These are phyloP conservation scores for Diaporthe citri DNA, from an alignment of 2,329 filamentous ascomycete genomes.

Conservation along the genomic window DNA sequence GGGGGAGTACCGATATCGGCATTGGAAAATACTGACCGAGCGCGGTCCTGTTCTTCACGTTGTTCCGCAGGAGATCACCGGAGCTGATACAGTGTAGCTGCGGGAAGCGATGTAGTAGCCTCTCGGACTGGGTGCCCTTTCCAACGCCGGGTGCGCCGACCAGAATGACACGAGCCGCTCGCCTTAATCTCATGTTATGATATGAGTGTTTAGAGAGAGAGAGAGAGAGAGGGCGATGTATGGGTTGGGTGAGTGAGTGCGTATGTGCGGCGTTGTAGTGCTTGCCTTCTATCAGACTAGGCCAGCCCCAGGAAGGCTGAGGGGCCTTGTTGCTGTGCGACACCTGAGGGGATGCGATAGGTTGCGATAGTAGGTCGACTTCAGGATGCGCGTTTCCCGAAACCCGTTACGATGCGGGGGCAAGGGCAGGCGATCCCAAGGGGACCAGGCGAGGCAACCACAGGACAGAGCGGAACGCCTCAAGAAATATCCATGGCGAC, in stretches of 20 bases:
- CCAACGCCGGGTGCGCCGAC: conserved; percentile 96
- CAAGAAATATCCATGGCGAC: conserved; percentile 42
- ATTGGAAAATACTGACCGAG: conserved; percentile 71
- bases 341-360: conserved; percentile 8
- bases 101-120: conserved; percentile 87
- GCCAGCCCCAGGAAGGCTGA: conserved; percentile 13
- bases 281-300: conserved; percentile 35
- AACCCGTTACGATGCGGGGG: conserved; percentile 33
- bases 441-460: conserved; percentile 34
- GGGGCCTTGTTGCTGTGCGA: conserved; percentile 8
- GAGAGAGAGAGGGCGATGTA: background rate
- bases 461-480: conserved; percentile 16
- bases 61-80: conserved; percentile 89
- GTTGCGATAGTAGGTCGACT: conserved; percentile 16
- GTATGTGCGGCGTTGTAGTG: conserved; percentile 38
- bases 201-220: conserved; percentile 19
- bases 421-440: conserved; percentile 34
- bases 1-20: conserved; percentile 34
- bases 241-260: background rate
- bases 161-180: conserved; percentile 92
- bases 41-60: conserved; percentile 89
- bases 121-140: conserved; percentile 95
- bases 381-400: conserved; percentile 23
- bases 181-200: conserved; percentile 73
- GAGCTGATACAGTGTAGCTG: conserved; percentile 93